Evolutionary conservation across 2,329 filamentous ascomycete genomes (phyloP), one percentile per base, ranked within the genome.

Genomic region (Thelonectria rubi): DNA sequence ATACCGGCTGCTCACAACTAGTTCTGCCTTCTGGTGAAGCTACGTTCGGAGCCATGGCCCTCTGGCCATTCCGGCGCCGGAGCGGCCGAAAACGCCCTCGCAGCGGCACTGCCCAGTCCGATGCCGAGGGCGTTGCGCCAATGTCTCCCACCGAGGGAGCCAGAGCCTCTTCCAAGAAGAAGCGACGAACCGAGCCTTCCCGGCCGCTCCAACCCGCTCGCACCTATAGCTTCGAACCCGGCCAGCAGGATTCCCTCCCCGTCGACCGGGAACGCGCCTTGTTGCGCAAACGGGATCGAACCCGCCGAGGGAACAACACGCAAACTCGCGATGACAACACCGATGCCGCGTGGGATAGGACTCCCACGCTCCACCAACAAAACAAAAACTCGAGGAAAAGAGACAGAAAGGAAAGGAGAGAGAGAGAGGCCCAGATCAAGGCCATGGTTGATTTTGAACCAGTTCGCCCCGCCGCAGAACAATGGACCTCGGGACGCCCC

Each of bases 361-460:
- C 73, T n/a, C 76, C 78, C 15, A 89, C 86, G 9, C 75, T 89
- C 26, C 83, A 87, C 78, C 83, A 82, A 68, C 91, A 89, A 74
- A 85, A 86, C 69, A 82, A 83, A 59, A 82, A 84, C 66, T 78
- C 90, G 26, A 78, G 86, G 53, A 86, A 88, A 63, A 92, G 88
- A 72, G 91, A 91, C 42, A 96, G 92, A 78, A 87, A 90, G 69
- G 88, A 89, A 71, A 89, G 90, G 68, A 84, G 90, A 65, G 91
- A 96, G 60, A 86, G 94, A 59, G 94, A 97, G 77, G 92, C 92
- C 64, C 93, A 97, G 77, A 93, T 97, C 73, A 91, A 89, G 73
- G 88, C 92, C 55, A 92, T 97, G 91, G 91, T 87, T 72, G 86
- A 87, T 42, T 85, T 84, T 63, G 85, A 89, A 67, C 88, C 91